Conservation (phyloP, 768 basidiomycete species). For the Cubamyces lactineus region DNA sequence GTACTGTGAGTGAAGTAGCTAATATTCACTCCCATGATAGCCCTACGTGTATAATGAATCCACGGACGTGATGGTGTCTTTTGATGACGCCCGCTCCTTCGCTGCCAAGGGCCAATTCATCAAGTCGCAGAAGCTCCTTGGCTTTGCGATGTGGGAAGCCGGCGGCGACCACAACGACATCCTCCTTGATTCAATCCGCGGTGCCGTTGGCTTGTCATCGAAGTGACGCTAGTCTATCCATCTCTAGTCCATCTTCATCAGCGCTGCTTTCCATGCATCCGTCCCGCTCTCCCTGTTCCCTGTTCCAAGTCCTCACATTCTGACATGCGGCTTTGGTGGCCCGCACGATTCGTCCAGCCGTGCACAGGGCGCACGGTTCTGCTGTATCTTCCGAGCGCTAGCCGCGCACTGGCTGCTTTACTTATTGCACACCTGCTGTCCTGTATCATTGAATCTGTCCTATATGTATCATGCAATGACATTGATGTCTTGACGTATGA, state of each 20-base stretch:
- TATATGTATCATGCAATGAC: conserved; percentile 1
- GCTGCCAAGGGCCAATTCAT: conserved; percentile 65
- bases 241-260: background rate
- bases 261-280: background rate
- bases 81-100: conserved; percentile 65
- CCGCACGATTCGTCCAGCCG: background rate
- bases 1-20: too few relatives aligned
- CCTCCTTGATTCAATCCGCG: conserved; percentile 59
- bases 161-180: conserved; percentile 66
- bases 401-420: background rate
- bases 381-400: background rate
- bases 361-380: conserved; percentile 1
- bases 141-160: conserved; percentile 76
- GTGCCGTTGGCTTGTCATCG: conserved; percentile 23
- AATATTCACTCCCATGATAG: conserved; percentile 38
- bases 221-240: conserved; percentile 1
- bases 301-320: background rate
- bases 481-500: background rate
- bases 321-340: background rate
- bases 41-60: conserved; percentile 66
- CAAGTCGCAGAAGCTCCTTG: conserved; percentile 52
- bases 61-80: conserved; percentile 62
- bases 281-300: background rate
- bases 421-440: background rate
- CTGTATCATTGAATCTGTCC: background rate